phyloP scores from a whole-genome alignment of 768 basidiomycete genomes.

The Amanita jacksonii region DNA sequence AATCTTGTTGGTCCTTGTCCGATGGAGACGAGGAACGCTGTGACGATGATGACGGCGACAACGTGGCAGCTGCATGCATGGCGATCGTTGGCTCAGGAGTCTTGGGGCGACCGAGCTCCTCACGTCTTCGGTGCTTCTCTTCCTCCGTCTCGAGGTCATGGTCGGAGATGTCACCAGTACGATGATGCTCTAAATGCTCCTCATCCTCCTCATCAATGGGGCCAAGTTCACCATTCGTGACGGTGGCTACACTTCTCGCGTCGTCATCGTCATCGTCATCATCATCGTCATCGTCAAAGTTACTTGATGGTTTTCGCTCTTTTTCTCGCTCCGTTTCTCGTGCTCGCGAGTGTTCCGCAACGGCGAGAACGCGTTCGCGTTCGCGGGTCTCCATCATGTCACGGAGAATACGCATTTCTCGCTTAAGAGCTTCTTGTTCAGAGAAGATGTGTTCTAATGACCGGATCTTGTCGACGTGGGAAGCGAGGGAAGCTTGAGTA shows the following conservation, averaged over 20 bases:
- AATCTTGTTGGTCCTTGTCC: constrained; percentile 16
- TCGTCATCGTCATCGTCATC: constrained; percentile 75
- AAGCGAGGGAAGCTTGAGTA: constrained; percentile 68
- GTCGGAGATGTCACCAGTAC: constrained; percentile 13
- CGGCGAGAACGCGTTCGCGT: constrained; percentile 26
- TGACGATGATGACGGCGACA: not conserved
- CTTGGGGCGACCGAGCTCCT: constrained; percentile 59
- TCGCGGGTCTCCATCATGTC: constrained; percentile 63
- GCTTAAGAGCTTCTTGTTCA: constrained; percentile 79
- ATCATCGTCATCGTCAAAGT: constrained; percentile 27
- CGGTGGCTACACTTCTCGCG: constrained; percentile 59
- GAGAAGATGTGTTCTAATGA: constrained; percentile 71
- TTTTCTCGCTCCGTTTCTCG: constrained; percentile 11
- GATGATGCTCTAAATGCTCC: constrained; percentile 31
- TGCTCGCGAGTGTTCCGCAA: constrained; percentile 9
- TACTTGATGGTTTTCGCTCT: constrained; percentile 8
- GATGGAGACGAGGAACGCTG: constrained; percentile 14
- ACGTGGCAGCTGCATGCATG: constrained; percentile 20
- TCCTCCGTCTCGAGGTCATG: constrained; percentile 9
- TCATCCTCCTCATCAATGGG: constrained; percentile 72
- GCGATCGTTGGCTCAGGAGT: constrained; percentile 69
- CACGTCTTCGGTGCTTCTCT: constrained; percentile 20
- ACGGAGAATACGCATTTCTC: constrained; percentile 64
- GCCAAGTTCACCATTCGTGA: constrained; percentile 60
- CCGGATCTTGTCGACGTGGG: constrained; percentile 74